A percentile compares a stretch with the other conserved stretches of the same genome.
phyloP scores from a whole-genome alignment of 2,329 filamentous ascomycete species.

The Cercospora sesami region DNA sequence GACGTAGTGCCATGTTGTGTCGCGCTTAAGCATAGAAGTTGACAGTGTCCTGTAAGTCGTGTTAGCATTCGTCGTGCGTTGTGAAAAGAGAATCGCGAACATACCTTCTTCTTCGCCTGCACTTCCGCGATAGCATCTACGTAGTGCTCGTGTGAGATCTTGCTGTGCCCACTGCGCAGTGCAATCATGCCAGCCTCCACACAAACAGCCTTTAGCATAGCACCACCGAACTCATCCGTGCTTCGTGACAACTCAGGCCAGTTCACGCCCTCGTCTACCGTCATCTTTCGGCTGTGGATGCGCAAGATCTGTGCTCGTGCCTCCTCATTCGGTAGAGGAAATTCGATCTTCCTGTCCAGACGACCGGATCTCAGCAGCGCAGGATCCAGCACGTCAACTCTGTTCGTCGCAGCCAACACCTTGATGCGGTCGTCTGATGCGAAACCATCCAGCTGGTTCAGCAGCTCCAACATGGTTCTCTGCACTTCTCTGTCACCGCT shows the following conservation, averaged over 20 bases:
- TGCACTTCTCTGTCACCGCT: conserved; percentile 97
- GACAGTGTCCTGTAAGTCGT: conserved; percentile 35
- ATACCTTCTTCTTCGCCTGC: conserved; percentile 85
- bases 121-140: conserved; percentile 98
- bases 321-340: conserved; percentile 96
- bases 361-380: conserved; percentile 89
- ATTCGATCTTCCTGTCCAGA: conserved; percentile 99
- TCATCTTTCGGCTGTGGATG: conserved; percentile 99
- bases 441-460: conserved; percentile 98
- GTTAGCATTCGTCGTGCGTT: conserved; percentile 15
- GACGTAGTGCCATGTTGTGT: conserved; percentile 11
- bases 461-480: conserved; percentile 95
- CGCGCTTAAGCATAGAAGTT: conserved; percentile 40
- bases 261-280: conserved; percentile 87
- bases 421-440: conserved; percentile 93
- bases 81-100: too few relatives aligned
- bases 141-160: conserved; percentile 97
- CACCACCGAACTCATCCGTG: conserved; percentile 97
- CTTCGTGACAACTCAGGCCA: conserved; percentile 94
- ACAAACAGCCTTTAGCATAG: conserved; percentile 96
- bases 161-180: conserved; percentile 86
- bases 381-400: conserved; percentile 93
- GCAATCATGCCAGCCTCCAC: conserved; percentile 99
- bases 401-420: conserved; percentile 98
- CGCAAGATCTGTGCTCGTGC: conserved; percentile 94